Base-by-base conservation (phyloP, 306 rosid genomes). In the Cucurbita argyrosperma region DNA sequence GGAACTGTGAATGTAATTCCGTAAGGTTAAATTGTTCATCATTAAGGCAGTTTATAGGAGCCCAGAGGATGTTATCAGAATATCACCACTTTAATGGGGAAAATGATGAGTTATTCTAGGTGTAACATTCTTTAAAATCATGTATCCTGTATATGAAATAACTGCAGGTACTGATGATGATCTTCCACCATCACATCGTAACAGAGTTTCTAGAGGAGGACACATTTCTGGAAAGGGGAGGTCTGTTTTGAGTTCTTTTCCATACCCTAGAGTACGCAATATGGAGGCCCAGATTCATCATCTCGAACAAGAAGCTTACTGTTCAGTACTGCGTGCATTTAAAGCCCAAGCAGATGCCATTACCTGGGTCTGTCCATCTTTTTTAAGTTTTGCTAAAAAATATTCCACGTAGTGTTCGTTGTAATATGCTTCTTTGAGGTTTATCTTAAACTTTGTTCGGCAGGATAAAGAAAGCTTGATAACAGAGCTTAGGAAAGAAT, bases 261-360 rank as follows among this genome's bases (percentile, higher is more conserved):
- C 81, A 43, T 76, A 76, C 19, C 77, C 87, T 62, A 79, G 84
- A 75, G 78, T 80, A 49, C 86, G 77, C 52, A 83, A 82, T 74
- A 85, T 85, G 88, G 88, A 85, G 79, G 74, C 84, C 71, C 88
- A 80, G 57, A 85, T 85, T 61, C 88, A 85, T 75, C 79, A 35
- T 62, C 81, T 85, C 52, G 88, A 85, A 74, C 84, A 85, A 78
- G 88, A 85, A 82, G 88, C 86, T 3, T 85, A 85, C 49, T 77
- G 84, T 69, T 77, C 88, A 18, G 85, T 85, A 51, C 64, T 85
- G 56, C 85, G 88, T 67, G 88, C 88, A 12, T 85, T 85, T 71
- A 85, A 80, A 79, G 88, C 88, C 54, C 88, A 85, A 80, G 78
- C 86, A 1, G 88, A 85, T 82, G 88, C 88, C 77, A 82, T 85